Evolutionary conservation across 305 asterid species (phyloP).

Genomic region (Striga hermonthica): DNA sequence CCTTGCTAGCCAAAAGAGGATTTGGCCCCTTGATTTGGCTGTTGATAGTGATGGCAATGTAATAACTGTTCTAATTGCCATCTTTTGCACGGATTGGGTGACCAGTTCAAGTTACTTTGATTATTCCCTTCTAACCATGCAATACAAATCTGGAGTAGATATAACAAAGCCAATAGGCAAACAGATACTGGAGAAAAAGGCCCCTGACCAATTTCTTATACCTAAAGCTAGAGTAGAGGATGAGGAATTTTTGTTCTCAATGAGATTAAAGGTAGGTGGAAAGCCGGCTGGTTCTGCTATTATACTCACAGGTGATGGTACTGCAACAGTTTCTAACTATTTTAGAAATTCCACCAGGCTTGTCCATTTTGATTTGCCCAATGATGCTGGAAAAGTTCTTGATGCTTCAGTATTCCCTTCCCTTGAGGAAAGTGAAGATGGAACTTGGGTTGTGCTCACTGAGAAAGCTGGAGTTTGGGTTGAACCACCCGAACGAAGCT

Average conservation of each 20-base stretch:
- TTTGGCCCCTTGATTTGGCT: constrained; percentile 89
- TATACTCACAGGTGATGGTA: constrained; percentile 91
- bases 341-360: constrained; percentile 79
- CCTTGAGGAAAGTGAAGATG: constrained; percentile 65
- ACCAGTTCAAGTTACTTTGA: constrained; percentile 91
- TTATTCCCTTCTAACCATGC: constrained; percentile 90
- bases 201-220: constrained; percentile 79
- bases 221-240: constrained; percentile 95
- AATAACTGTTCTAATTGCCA: constrained; percentile 79
- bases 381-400: constrained; percentile 92
- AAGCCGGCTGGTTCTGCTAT: constrained; percentile 85
- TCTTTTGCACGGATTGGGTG: constrained; percentile 78
- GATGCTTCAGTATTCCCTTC: constrained; percentile 86
- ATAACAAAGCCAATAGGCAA: constrained; percentile 52
- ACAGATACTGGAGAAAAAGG: constrained; percentile 72
- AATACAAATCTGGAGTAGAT: constrained; percentile 71
- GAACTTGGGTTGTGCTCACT: constrained; percentile 91
- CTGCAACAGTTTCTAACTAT: constrained; percentile 92
- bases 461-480: constrained; percentile 98
- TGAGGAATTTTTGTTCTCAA: constrained; percentile 79
- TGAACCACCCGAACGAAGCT: constrained; percentile 92
- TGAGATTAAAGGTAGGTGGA: constrained; percentile 85
- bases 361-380: constrained; percentile 85
- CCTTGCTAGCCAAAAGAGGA: constrained; percentile 85
- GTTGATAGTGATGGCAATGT: constrained; percentile 72